Conservation (phyloP, 176 grass and related monocot genomes). For the Zea luxurians region DNA sequence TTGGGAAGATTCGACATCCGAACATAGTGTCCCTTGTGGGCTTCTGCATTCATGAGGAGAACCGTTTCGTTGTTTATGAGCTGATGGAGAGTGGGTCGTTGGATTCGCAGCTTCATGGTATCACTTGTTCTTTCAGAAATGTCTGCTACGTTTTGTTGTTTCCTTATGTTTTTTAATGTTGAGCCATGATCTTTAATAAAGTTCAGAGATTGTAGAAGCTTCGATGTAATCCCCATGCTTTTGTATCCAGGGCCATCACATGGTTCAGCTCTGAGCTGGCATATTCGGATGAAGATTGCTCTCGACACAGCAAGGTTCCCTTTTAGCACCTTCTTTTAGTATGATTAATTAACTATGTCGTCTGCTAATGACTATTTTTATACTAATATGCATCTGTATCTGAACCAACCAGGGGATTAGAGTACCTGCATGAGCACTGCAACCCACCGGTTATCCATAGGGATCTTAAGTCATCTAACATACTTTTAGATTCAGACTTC, state of each 20-base stretch:
- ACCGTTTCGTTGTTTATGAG: conserved; percentile 76
- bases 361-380: conserved; percentile 23
- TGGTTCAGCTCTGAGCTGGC: conserved; percentile 85
- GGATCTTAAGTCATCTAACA: conserved; percentile 94
- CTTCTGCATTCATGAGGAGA: conserved; percentile 73
- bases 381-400: conserved; percentile 31
- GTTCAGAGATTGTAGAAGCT: background rate
- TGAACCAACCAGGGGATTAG: conserved; percentile 78
- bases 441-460: conserved; percentile 86
- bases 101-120: conserved; percentile 90
- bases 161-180: background rate
- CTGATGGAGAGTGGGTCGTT: conserved; percentile 87
- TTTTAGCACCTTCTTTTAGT: conserved; percentile 22
- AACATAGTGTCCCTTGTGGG: conserved; percentile 88
- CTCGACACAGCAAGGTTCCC: conserved; percentile 88
- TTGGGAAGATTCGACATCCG: conserved; percentile 80
- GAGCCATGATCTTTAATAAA: background rate
- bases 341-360: conserved; percentile 6
- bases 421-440: conserved; percentile 95
- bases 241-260: conserved; percentile 69
- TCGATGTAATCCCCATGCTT: conserved; percentile 2
- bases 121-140: background rate
- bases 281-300: conserved; percentile 96
- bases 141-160: conserved; percentile 6
- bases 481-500: conserved; percentile 90